Evolutionary conservation across 208 protist genomes (phyloP).

Genomic region (Herpetomonas tarakana): DNA sequence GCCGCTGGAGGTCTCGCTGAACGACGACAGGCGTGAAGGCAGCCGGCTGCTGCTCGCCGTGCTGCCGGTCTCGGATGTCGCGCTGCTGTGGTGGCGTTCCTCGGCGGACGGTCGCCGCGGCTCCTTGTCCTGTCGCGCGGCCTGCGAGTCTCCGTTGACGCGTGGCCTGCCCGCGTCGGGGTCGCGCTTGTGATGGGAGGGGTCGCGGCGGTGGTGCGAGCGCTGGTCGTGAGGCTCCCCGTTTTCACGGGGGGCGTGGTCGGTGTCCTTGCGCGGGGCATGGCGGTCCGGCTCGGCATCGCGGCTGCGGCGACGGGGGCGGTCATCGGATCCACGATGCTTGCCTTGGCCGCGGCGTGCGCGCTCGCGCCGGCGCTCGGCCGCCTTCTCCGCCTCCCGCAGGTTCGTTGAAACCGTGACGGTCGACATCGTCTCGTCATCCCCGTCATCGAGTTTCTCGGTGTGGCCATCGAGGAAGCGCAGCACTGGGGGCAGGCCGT

Average conservation of each 20-base stretch:
- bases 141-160: not conserved
- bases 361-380: not conserved
- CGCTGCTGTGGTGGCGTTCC: not conserved
- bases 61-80: not conserved
- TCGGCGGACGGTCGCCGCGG: not conserved
- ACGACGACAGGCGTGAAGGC: constrained; percentile 11
- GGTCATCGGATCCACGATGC: too few species aligned
- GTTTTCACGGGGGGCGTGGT: too few species aligned
- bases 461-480: constrained; percentile 44
- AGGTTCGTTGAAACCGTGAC: not conserved
- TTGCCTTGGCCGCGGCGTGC: not conserved
- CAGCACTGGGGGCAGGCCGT: constrained; percentile 31
- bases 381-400: not conserved
- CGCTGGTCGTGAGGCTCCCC: not conserved
- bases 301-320: not conserved
- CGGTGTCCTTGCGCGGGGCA: too few species aligned
- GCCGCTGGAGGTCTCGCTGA: not conserved
- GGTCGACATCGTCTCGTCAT: not conserved
- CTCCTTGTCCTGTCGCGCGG: not conserved
- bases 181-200: too few species aligned
- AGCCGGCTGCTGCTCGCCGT: constrained; percentile 6
- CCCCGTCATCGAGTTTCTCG: constrained; percentile 1
- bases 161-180: too few species aligned
- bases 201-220: not conserved
- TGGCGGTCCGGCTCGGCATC: too few species aligned